Conservation (phyloP, 441 rosid genomes). For the Raphanus hybrid region DNA sequence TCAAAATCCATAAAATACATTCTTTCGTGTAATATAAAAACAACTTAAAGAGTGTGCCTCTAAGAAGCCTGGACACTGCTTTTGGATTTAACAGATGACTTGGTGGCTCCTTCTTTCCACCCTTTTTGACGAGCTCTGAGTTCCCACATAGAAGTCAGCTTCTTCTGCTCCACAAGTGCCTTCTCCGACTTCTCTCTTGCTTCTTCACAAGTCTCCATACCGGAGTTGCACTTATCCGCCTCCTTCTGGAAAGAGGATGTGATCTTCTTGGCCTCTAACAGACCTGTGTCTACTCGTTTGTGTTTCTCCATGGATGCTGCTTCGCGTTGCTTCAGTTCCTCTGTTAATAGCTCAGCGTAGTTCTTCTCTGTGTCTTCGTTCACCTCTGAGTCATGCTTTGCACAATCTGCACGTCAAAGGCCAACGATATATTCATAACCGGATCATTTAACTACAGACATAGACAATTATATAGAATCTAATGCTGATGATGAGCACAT, state of each 20-base stretch:
- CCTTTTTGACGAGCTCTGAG: constrained; percentile 81
- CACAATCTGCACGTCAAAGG: constrained; percentile 57
- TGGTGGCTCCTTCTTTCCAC: constrained; percentile 71
- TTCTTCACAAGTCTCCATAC: constrained; percentile 97
- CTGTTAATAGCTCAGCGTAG: constrained; percentile 71
- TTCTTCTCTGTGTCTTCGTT: constrained; percentile 85
- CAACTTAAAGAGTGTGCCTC: not conserved
- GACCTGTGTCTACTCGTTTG: constrained; percentile 67
- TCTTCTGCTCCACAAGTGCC: constrained; percentile 73
- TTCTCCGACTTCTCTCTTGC: constrained; percentile 88
- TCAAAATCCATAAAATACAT: not conserved
- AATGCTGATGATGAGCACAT: not conserved
- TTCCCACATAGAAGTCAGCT: constrained; percentile 76
- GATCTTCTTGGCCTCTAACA: constrained; percentile 93
- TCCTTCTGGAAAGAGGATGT: constrained; percentile 91
- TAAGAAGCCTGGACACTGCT: constrained; percentile 57
- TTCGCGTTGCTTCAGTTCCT: constrained; percentile 83
- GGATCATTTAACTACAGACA: not conserved
- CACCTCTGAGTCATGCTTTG: constrained; percentile 81
- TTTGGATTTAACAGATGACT: constrained; percentile 54
- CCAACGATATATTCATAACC: not conserved
- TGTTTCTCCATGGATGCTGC: constrained; percentile 79
- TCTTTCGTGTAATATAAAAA: constrained; percentile 18
- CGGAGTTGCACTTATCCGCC: constrained; percentile 95
- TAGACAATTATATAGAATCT: not conserved